These are phyloP conservation scores for Capsicum rhomboideum DNA, from an alignment of 257 asterid species.

Conservation along the genomic window DNA sequence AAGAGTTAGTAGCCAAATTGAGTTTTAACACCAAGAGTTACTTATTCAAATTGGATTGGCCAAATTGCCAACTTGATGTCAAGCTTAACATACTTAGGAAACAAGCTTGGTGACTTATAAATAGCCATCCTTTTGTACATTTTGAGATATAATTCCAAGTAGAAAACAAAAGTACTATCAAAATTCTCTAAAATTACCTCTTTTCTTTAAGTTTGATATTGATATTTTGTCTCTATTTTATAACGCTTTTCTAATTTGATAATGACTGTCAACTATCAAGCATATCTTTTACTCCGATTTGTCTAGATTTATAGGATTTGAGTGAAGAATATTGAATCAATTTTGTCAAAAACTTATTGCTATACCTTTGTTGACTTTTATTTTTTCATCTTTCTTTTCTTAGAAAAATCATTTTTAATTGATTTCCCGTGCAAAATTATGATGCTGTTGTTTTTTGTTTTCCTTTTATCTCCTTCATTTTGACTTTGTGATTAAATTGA, in stretches of 20 bases:
- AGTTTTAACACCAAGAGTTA: too few species aligned
- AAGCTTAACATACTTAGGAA: too few species aligned
- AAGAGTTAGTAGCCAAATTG: too few species aligned
- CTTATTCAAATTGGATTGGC: too few species aligned
- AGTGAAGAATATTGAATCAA: not conserved
- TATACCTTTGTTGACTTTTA: not conserved
- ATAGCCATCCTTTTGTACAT: too few species aligned
- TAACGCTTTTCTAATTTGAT: not conserved
- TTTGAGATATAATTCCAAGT: too few species aligned
- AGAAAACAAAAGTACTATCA: too few species aligned
- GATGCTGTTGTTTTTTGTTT: not conserved
- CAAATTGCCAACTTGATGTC: too few species aligned
- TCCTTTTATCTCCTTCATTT: not conserved
- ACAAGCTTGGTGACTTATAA: too few species aligned
- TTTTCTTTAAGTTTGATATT: too few species aligned
- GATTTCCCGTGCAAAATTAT: not conserved
- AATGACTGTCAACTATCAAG: not conserved
- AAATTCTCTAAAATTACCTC: too few species aligned
- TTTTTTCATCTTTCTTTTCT: not conserved
- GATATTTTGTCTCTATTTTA: too few species aligned
- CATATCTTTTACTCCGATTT: not conserved
- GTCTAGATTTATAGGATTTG: not conserved
- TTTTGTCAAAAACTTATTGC: not conserved
- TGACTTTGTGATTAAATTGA: not conserved
- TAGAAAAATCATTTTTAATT: not conserved